phyloP scores from a whole-genome alignment of 805 yeast species.

The Candida broadrunensis region DNA sequence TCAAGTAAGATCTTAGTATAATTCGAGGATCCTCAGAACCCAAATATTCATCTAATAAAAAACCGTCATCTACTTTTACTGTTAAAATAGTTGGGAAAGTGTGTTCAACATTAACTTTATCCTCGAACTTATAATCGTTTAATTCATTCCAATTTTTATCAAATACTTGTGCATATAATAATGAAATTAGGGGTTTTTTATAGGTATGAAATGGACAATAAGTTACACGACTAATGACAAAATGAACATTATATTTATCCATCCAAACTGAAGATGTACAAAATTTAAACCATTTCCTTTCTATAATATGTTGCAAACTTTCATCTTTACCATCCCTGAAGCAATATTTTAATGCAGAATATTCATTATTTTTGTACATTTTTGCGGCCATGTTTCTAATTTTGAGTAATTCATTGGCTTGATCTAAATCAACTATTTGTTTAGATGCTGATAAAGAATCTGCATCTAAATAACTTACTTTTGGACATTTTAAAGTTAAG shows the following conservation, averaged over 20 bases:
- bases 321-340: background rate
- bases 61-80: constrained; percentile 5
- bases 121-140: constrained; percentile 13
- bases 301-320: background rate
- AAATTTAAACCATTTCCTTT: constrained; percentile 32
- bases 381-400: background rate
- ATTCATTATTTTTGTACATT: background rate
- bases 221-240: constrained; percentile 42
- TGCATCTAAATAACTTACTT: background rate
- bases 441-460: background rate
- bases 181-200: constrained; percentile 33
- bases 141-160: constrained; percentile 46
- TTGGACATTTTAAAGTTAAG: background rate
- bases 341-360: background rate
- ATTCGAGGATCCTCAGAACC: constrained; percentile 30
- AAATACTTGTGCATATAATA: constrained; percentile 42
- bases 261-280: constrained; percentile 54
- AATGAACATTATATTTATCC: constrained; percentile 45
- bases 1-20: constrained; percentile 15
- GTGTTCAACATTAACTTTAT: constrained; percentile 4
- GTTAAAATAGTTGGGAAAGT: constrained; percentile 12
- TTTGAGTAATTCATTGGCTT: background rate
- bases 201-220: constrained; percentile 25
- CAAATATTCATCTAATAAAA: constrained; percentile 3
- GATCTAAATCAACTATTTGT: background rate